These are phyloP conservation scores for Ophiostoma ips DNA, from an alignment of 2,329 filamentous ascomycete species.

Conservation along the genomic window DNA sequence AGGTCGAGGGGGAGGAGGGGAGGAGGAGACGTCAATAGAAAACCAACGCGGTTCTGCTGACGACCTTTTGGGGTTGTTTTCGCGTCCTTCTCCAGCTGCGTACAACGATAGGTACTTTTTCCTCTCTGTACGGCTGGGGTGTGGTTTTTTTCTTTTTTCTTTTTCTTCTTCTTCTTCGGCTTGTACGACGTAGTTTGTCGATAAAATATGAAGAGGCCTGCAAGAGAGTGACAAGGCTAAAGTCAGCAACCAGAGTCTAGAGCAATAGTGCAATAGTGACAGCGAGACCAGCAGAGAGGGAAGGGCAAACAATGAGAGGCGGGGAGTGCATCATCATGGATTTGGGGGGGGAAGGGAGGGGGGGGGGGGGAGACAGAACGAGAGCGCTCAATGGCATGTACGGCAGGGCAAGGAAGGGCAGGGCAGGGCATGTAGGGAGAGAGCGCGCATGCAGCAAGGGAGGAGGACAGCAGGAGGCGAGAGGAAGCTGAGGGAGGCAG, in stretches of 20 bases:
- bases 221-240: neutral
- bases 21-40: neutral
- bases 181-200: neutral
- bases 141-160: too few species aligned
- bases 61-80: neutral
- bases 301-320: neutral
- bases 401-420: too few species aligned
- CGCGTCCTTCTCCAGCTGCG: neutral
- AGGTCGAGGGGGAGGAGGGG: too few species aligned
- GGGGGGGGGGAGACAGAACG: too few species aligned
- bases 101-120: neutral
- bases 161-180: neutral
- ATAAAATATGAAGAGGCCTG: conserved; percentile 4
- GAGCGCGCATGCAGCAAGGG: too few species aligned
- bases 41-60: neutral
- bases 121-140: too few species aligned
- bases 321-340: neutral
- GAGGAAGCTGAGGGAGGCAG: neutral
- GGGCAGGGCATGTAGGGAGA: too few species aligned
- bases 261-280: neutral
- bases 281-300: neutral
- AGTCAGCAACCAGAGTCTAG: conserved; percentile 4
- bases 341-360: too few species aligned
- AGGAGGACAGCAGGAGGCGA: too few species aligned
- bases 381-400: too few species aligned